phyloP scores from a whole-genome alignment of 2,329 filamentous ascomycete species.

The Penicillium sp. region DNA sequence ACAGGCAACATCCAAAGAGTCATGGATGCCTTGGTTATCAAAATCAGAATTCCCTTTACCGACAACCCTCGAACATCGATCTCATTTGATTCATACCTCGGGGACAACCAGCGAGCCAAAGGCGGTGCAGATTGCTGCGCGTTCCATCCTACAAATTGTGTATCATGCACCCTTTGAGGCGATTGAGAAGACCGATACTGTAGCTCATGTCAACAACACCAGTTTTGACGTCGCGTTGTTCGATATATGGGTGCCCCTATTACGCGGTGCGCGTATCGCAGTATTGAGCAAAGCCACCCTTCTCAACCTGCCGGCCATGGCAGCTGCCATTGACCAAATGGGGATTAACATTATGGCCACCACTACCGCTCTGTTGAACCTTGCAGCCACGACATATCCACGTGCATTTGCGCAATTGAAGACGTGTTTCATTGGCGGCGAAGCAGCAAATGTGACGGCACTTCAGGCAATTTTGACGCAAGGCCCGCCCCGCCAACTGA shows the following conservation, averaged over 20 bases:
- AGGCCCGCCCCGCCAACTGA: slow-evolving; percentile 18
- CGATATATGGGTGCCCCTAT: slow-evolving; percentile 25
- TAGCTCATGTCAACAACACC: slow-evolving; percentile 24
- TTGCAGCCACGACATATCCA: slow-evolving; percentile 14
- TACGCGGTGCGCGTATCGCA: slow-evolving; percentile 19
- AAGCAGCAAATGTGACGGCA: slow-evolving; percentile 18
- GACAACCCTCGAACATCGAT: slow-evolving; percentile 10
- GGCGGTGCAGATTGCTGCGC: slow-evolving; percentile 24
- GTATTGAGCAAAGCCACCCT: slow-evolving; percentile 13
- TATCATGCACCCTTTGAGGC: slow-evolving; percentile 19
- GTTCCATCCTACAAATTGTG: slow-evolving; percentile 22
- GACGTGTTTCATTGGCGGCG: slow-evolving; percentile 18
- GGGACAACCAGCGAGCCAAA: slow-evolving; percentile 24
- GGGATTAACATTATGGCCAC: slow-evolving; percentile 18
- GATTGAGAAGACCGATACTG: slow-evolving; percentile 10
- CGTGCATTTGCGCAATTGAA: slow-evolving; percentile 14
- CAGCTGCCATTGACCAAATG: neutral
- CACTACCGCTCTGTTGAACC: slow-evolving; percentile 19
- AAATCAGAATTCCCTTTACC: neutral
- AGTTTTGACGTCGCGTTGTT: slow-evolving; percentile 30
- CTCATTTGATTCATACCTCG: slow-evolving; percentile 25
- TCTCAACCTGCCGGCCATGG: slow-evolving; percentile 13
- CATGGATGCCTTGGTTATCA: neutral
- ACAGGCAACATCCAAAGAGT: neutral
- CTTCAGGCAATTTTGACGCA: slow-evolving; percentile 16